Base-by-base conservation (phyloP, 2,329 filamentous ascomycete genomes). In the Scortechinia acanthostroma region DNA sequence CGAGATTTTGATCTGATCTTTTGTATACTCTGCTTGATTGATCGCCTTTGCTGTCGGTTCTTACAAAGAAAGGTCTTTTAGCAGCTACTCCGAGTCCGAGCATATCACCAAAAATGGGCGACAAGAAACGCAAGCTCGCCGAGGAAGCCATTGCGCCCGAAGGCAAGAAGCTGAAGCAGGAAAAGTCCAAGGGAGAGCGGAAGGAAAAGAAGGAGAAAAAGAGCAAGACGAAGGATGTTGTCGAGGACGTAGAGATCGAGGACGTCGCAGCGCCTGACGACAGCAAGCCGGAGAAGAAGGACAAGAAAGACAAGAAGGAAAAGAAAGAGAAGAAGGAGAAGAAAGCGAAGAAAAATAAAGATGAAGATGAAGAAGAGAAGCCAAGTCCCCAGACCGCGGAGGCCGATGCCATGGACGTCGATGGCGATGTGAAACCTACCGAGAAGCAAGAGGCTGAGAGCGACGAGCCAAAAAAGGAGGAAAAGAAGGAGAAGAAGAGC, bases 261-360 rank as follows among this genome's bases (percentile, higher is more conserved):
- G 48, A 21, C 48, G 45, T 21, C 47, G n/a, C n/a, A n/a, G 48
- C 37, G 21, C 43, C 23, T 43, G 47, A 43, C 42, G 40, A 42
- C 23, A 20, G 42, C 42, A 22, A n/a, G n/a, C n/a, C n/a, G n/a
- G 60, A 61, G 44, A 55, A 61, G 44, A 55, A 57, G 45, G 53
- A 56, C 46, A 58, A 63, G 33, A 51, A 57, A 30, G 53, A 50
- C 6, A 59, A 57, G 49, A 63, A 62, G 50, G 55, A 56, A 25
- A 60, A 61, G 51, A 63, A 63, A 50, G 61, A 53, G 23, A 56
- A 52, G 47, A 52, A 53, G 30, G 45, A 6, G 40, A 52, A 25
- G 44, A 42, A n/a, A 47, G 47, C 21, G 50, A 46, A 42, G 52
- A 50, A 42, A 48, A 52, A 23, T 46, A 52, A 40, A 48, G 53